These are phyloP conservation scores for Alternaria alternata DNA, from an alignment of 2,329 filamentous ascomycete genomes.

Conservation along the genomic window DNA sequence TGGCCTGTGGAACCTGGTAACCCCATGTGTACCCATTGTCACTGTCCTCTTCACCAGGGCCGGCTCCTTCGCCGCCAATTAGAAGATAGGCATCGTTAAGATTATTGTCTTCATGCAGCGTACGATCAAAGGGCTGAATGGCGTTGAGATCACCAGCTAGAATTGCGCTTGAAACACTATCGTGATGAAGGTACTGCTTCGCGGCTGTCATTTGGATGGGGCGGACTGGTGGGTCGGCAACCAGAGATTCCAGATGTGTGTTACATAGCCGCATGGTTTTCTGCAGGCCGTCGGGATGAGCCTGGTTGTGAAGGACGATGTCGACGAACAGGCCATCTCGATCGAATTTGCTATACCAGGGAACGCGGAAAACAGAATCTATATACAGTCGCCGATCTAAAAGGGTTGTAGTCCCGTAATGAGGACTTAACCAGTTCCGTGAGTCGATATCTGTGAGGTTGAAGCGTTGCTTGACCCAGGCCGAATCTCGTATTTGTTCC, in stretches of 20 bases:
- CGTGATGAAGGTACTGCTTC: constrained; percentile 54
- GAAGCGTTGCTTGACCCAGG: constrained; percentile 61
- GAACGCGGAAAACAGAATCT: constrained; percentile 60
- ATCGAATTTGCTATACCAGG: constrained; percentile 59
- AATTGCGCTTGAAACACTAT: constrained; percentile 53
- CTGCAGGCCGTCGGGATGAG: background rate
- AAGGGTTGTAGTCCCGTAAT: constrained; percentile 64
- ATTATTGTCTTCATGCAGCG: constrained; percentile 57
- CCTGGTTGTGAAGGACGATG: constrained; percentile 38
- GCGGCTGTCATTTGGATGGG: constrained; percentile 59
- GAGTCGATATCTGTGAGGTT: constrained; percentile 58
- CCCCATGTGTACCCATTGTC: constrained; percentile 67
- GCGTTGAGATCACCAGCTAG: constrained; percentile 67
- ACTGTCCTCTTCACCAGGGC: constrained; percentile 51
- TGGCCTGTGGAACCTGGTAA: constrained; percentile 50
- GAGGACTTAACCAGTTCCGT: constrained; percentile 55
- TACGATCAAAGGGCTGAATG: constrained; percentile 63
- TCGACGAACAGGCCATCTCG: constrained; percentile 67
- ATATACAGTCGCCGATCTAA: constrained; percentile 59
- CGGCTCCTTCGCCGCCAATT: constrained; percentile 52
- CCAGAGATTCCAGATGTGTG: constrained; percentile 65
- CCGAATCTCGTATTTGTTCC: constrained; percentile 51
- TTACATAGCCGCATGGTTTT: constrained; percentile 61
- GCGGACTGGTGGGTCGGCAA: constrained; percentile 58
- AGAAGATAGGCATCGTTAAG: constrained; percentile 64